Base-by-base conservation (phyloP, 139 green algal genomes). In the Micractinium conductrix region DNA sequence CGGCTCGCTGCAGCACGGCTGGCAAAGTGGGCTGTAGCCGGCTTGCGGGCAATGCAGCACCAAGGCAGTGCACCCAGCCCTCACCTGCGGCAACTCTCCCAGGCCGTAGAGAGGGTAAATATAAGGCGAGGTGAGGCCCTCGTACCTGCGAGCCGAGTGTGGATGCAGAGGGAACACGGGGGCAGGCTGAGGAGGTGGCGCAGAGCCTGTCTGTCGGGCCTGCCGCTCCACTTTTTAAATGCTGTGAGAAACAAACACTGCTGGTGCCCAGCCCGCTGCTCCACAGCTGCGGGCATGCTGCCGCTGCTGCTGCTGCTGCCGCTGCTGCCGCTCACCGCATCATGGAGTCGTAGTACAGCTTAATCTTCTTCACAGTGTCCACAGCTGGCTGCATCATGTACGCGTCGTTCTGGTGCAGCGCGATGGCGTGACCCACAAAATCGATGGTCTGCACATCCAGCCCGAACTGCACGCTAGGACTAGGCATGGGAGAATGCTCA, bases 81-180 rank as follows among this genome's bases (percentile, higher is more conserved):
- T 30, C 81, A 95, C 93, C 93, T 98, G 96, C 24, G 97, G 97
- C 74, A 99, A 92, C 90, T 99, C 97, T 7, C 97, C 97, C 8
- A 99, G 93, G 45, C 97, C 97, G 72, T 99, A 99, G 19, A 98
- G 90, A 0, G 97, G 97, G 93, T 99, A 99, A 83, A 99, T 98
- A 92, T 99, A 99, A 19, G 97, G 97, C 1, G 92, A 96, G 6
- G 87, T 93, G 43, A 95, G 90, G 63, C 93, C 96, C 38, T 96
- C 93, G 89, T 98, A 99, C 50, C 74, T 80, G 74, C 50, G 50
- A 1, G 17, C 17, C 5, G 6, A 58, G 48, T 10, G 48, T 22
- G 48, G 48, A 10, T 14, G 48, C 48, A 58, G n/a, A n/a, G n/a
- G n/a, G n/a, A n/a, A n/a, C n/a, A n/a, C n/a, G n/a, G n/a, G n/a